Evolutionary conservation across 176 grass and related monocot species (phyloP), one percentile per base, ranked within the genome.

Genomic region (Puccinellia tenuiflora): DNA sequence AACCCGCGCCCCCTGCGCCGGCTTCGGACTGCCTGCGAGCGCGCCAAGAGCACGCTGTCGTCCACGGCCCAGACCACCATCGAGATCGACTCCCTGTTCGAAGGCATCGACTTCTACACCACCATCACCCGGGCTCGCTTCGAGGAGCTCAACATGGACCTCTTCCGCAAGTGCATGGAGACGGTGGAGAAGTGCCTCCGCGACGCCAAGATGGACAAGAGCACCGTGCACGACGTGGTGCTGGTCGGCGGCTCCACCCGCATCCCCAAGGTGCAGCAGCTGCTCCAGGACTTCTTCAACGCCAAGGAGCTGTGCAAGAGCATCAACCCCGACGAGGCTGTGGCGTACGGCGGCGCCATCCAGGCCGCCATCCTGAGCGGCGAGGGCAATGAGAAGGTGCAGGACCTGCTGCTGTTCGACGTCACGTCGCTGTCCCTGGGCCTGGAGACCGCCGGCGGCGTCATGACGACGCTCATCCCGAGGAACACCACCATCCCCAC

Each of bases 231-330:
- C 81, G 95, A 97, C 76, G 95, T 97, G 1, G 95, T 97, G n/a
- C 88, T 97, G 24, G 95, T 97, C 2, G 95, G 95, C 33, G 95
- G 95, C 21, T 97, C 92, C 43, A 97, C 95, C 55, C 85, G 95
- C 24, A 97, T 97, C 61, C 95, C 95, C 55, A 94, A 91, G 79
- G 95, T 97, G 51, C 95, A 97, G 86, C 95, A 97, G 83, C 81
- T 99, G 73, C 91, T 99, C 21, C 97, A 99, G 84, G 97, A 99
- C 80, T 99, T 99, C 87, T 96, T 96, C 89, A 99, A 99, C 60
- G 97, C 93, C 33, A 99, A 99, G 89, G 97, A 99, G 89, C 87
- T 99, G 17, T 99, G 97, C 93, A 99, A 99, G 97, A 99, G 88
- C 86, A 99, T 99, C 83, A 99, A 99, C 89, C 97, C 97, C 2